Base-by-base conservation (phyloP, 352 stramenopile species). In the Paralagenidium karlingii region DNA sequence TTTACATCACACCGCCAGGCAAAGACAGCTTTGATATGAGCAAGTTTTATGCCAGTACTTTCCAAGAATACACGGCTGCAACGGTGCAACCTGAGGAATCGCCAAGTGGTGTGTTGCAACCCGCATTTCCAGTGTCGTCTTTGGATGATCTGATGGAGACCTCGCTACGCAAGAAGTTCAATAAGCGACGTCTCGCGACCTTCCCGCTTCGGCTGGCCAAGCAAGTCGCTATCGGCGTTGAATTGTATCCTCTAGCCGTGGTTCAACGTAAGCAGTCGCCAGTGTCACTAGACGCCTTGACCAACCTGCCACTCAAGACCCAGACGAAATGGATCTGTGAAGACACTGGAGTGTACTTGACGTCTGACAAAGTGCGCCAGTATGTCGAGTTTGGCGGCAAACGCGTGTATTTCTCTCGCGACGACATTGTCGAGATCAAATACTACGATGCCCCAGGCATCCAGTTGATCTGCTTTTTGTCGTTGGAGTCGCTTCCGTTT, bases 301-400 rank as follows among this genome's bases (percentile, higher is more conserved):
- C 68, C 8, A 90, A 90, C 40, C 55, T 39, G 5, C 68, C 71
- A n/a, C 55, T 90, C 12, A 82, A 83, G 56, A 70, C 58, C 15
- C 70, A 82, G 43, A 87, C 70, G 8, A 90, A 90, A 42, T 90
- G 77, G 77, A 64, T 90, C 24, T 90, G 77, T 37, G 66, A 90
- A 46, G 65, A 86, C 43, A 90, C 77, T 9, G 77, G 77, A 13
- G 51, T 54, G 21, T 86, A 86, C 49, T 45, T 90, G 3, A 68
- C 60, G 7, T 58, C 70, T 2, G 70, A 87, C 30, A 60, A 85
- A 38, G 83, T 90, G 34, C 82, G 82, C 44, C 67, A 62, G 26
- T 90, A 79, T 34, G 67, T 85, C 15, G 53, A 67, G 24, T 86
- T 81, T 31, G 74, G 77, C 13, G 70, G 67, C 24, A 82, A 78